Evolutionary conservation across 2,329 filamentous ascomycete species (phyloP).

Genomic region (Arthrobotrys entomopaga): DNA sequence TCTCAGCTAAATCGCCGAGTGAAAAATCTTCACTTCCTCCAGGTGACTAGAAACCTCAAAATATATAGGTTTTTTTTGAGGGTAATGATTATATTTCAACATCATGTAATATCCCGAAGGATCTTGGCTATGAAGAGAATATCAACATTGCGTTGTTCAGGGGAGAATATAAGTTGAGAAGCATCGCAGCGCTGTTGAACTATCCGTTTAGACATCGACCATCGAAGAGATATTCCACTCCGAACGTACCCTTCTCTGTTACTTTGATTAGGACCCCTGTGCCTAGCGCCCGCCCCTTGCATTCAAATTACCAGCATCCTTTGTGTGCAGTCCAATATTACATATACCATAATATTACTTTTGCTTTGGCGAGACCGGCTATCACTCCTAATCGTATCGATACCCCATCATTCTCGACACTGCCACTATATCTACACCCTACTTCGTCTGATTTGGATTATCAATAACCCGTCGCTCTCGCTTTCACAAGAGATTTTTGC

Average conservation of each 20-base stretch:
- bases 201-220: neutral
- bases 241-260: neutral
- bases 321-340: neutral
- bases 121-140: neutral
- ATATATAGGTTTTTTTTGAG: neutral
- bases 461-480: too few relatives aligned
- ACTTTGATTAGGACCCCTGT: neutral
- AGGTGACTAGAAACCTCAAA: conserved; percentile 30
- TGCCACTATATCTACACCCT: neutral
- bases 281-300: conserved; percentile 24
- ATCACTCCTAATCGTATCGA: too few relatives aligned
- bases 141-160: too few relatives aligned
- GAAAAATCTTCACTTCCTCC: conserved; percentile 34
- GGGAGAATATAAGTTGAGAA: neutral
- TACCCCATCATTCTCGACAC: neutral
- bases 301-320: conserved; percentile 9
- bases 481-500: too few relatives aligned
- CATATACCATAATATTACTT: neutral
- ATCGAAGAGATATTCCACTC: neutral
- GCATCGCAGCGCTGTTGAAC: neutral
- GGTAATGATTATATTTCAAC: conserved; percentile 8
- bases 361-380: too few relatives aligned
- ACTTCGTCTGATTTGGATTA: too few relatives aligned
- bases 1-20: conserved; percentile 37
- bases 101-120: neutral